Evolutionary conservation across 805 yeast species (phyloP).

Genomic region (Zygosaccharomyces kombuchaensis): DNA sequence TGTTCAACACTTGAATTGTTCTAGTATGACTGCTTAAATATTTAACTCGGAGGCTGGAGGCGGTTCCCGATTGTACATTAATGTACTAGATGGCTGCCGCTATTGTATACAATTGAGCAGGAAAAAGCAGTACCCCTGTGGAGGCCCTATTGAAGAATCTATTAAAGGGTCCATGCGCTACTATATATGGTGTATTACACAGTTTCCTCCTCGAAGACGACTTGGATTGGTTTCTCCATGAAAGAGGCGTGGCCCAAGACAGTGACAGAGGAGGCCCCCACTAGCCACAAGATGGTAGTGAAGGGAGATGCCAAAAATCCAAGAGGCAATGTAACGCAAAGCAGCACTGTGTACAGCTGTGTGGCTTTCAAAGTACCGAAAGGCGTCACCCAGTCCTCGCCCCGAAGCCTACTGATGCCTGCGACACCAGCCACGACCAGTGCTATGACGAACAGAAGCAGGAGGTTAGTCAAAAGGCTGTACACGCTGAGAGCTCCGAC

Average conservation of each 20-base stretch:
- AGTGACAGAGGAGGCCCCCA: conserved; percentile 75
- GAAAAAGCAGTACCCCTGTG: too few relatives aligned
- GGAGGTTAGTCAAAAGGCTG: conserved; percentile 79
- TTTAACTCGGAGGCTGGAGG: too few relatives aligned
- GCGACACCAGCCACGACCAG: conserved; percentile 70
- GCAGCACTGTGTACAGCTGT: conserved; percentile 78
- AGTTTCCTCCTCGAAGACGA: conserved; percentile 80
- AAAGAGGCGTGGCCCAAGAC: conserved; percentile 84
- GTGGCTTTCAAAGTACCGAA: conserved; percentile 67
- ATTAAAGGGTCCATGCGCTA: neutral
- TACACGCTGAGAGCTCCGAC: conserved; percentile 71
- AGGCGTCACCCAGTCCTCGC: conserved; percentile 76
- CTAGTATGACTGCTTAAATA: too few relatives aligned
- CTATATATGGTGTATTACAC: conserved; percentile 16
- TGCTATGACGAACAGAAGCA: conserved; percentile 75
- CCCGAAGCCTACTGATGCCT: conserved; percentile 75
- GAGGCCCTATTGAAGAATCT: neutral
- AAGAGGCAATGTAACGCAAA: conserved; percentile 72
- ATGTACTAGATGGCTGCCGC: too few relatives aligned
- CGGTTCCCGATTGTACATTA: too few relatives aligned
- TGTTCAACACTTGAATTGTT: too few relatives aligned
- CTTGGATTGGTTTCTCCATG: conserved; percentile 93
- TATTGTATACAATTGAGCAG: too few relatives aligned
- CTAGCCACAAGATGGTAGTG: conserved; percentile 85
- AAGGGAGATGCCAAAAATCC: conserved; percentile 87